A percentile compares a stretch with the other conserved stretches of the same genome.
phyloP scores from a whole-genome alignment of 2,329 filamentous ascomycete genomes.

The Fusarium globosum region DNA sequence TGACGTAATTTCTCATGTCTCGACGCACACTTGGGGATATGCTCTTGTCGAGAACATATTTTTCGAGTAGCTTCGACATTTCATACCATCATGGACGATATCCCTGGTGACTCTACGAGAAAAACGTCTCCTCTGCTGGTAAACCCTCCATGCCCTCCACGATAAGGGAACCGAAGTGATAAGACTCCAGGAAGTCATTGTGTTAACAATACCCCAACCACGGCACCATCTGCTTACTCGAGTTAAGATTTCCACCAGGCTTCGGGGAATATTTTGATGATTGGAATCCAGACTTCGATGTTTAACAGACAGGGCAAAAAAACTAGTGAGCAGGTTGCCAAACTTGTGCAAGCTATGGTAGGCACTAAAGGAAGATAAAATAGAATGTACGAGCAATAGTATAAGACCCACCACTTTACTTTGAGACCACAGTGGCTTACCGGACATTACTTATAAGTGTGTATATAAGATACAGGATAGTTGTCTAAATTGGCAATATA shows the following conservation, averaged over 20 bases:
- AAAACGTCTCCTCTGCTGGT: conserved; percentile 71
- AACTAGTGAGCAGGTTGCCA: conserved; percentile 60
- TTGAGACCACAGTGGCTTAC: conserved; percentile 61
- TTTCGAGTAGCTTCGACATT: conserved; percentile 74
- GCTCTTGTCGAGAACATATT: conserved; percentile 72
- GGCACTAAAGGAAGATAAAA: background rate
- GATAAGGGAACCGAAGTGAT: conserved; percentile 69
- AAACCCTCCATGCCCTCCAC: conserved; percentile 67
- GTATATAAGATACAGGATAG: conserved; percentile 51
- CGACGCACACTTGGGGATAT: conserved; percentile 67
- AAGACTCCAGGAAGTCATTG: conserved; percentile 56
- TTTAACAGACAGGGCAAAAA: conserved; percentile 66
- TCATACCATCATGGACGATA: conserved; percentile 65
- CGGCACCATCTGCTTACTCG: conserved; percentile 58
- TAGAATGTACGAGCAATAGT: conserved; percentile 61
- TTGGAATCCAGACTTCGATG: conserved; percentile 63
- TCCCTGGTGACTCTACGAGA: conserved; percentile 69
- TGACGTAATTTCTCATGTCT: conserved; percentile 50
- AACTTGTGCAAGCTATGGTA: background rate
- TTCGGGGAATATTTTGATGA: conserved; percentile 66
- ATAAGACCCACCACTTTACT: conserved; percentile 63
- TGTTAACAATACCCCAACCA: conserved; percentile 16
- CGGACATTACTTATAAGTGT: conserved; percentile 50
- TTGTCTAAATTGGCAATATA: conserved; percentile 48
- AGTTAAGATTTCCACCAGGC: conserved; percentile 68